Evolutionary conservation across 2,329 filamentous ascomycete genomes (phyloP), one percentile per base, ranked within the genome.

Genomic region (Ophiosphaerella korrae): DNA sequence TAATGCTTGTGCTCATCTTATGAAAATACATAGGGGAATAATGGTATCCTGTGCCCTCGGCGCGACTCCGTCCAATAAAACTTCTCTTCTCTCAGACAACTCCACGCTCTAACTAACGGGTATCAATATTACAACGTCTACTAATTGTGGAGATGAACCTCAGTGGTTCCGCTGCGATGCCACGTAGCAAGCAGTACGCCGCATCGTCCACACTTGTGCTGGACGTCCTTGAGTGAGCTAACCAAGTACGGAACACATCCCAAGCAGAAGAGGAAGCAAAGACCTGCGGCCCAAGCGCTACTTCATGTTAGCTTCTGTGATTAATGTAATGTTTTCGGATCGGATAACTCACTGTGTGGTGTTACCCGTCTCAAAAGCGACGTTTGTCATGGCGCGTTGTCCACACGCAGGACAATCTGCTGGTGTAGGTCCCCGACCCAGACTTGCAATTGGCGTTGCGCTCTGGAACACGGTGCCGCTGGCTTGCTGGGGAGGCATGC

Each of bases 171-270:
- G 54, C 77, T 79, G 5, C 76, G 74, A 64, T 81, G 78, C 76
- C 77, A 81, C 0, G 73, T 77, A 0, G 78, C 79, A 39, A 82
- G 71, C 48, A 76, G 52, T 1, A 69, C 68, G 31, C 75, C 74
- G 50, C 79, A 82, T 29, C 73, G 69, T 1, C 77, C 77, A 48
- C 79, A 82, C 52, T 74, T 74, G 58, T 82, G 79, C 53, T 77
- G 64, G 3, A 78, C 76, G 46, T 81, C 77, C 64, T 82, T 82
- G 45, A 78, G 66, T 37, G 71, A 74, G 23, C 72, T 73, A 62
- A 80, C 74, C 26, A 80, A 34, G 54, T 81, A 82, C 0, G 79
- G 78, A 39, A 81, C 74, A 56, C 78, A 82, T 11, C 78, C 77
- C 4, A 80, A 58, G 53, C 76, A 78, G 52, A 63, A 62, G 45